phyloP scores from a whole-genome alignment of 192 early-diverging fungal species.

The Gonapodya prolifera region DNA sequence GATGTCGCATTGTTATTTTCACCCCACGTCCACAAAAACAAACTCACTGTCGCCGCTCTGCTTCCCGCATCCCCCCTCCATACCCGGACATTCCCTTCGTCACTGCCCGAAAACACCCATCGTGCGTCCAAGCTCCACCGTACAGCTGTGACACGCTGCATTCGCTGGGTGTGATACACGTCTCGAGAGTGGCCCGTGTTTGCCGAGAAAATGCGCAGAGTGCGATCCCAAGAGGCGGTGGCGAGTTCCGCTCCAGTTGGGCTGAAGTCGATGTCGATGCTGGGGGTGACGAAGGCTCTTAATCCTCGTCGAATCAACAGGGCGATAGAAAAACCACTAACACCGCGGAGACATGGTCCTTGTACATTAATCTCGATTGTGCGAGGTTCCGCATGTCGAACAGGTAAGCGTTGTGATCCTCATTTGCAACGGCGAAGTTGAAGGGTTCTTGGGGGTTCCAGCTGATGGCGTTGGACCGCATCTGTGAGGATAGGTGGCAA shows the following conservation, averaged over 20 bases:
- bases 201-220: slow-evolving; percentile 75
- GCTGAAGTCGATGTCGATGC: slow-evolving; percentile 91
- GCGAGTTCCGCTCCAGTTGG: slow-evolving; percentile 95
- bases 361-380: slow-evolving; percentile 68
- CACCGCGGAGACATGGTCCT: slow-evolving; percentile 97
- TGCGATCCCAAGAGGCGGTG: slow-evolving; percentile 89
- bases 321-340: no score
- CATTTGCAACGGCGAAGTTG: slow-evolving; percentile 84
- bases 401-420: slow-evolving; percentile 94
- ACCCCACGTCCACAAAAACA: no score
- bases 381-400: slow-evolving; percentile 98
- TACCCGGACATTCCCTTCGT: slow-evolving; percentile 93
- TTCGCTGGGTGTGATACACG: slow-evolving; percentile 95
- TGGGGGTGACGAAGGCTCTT: no score
- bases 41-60: slow-evolving; percentile 56
- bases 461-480: slow-evolving; percentile 87
- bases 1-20: no score
- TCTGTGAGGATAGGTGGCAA: no score
- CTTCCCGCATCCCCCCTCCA: slow-evolving; percentile 96
- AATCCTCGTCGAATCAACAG: no score
- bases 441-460: slow-evolving; percentile 99
- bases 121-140: slow-evolving; percentile 89
- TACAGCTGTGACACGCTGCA: slow-evolving; percentile 92
- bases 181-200: slow-evolving; percentile 73
- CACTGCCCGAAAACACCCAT: slow-evolving; percentile 86